Percentiles rank a stretch among this genome's conserved stretches.
These are phyloP conservation scores for Fusarium protoensiforme DNA, from an alignment of 2,329 filamentous ascomycete species.

Conservation along the genomic window DNA sequence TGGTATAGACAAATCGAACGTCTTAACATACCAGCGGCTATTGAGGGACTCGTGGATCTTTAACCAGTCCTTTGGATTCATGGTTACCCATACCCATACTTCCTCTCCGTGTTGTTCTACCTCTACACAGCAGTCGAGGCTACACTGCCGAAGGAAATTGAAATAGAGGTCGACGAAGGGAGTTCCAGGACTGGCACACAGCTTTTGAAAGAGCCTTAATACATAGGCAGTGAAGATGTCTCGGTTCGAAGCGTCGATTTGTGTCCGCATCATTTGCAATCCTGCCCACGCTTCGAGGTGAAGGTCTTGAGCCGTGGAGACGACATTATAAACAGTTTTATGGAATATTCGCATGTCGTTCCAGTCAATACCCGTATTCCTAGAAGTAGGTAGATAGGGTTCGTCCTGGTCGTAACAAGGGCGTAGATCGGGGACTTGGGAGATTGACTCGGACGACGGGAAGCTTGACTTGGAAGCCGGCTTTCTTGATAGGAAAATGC, in stretches of 20 bases:
- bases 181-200: background rate
- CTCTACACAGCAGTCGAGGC: background rate
- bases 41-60: background rate
- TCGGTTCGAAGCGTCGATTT: background rate
- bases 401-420: no score
- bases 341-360: no score
- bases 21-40: background rate
- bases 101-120: no score
- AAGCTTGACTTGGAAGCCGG: background rate
- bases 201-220: background rate
- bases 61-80: background rate
- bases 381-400: background rate
- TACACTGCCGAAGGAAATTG: background rate
- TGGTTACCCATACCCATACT: background rate
- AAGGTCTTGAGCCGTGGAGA: background rate
- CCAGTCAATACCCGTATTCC: no score
- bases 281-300: rapidly evolving
- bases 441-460: background rate
- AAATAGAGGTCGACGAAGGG: background rate
- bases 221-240: background rate
- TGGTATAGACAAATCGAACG: background rate
- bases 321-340: background rate
- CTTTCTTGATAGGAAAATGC: background rate
- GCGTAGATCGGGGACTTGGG: no score
- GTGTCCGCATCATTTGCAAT: background rate